Base-by-base conservation (phyloP, 768 basidiomycete species). In the Serendipita sp. region DNA sequence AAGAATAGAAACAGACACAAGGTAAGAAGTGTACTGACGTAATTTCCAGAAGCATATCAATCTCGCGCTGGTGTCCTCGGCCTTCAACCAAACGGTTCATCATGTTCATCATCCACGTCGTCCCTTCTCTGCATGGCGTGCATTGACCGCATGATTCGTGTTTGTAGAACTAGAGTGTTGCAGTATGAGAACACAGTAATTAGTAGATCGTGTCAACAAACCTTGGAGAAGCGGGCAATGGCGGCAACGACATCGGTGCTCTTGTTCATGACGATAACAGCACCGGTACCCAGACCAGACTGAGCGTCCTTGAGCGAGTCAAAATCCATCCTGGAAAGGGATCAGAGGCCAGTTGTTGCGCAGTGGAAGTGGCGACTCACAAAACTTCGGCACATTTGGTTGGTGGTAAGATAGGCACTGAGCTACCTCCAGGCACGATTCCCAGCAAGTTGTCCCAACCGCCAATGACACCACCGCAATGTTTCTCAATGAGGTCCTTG, bases 61-160 rank as follows among this genome's bases (percentile, higher is more conserved):
- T 97, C 76, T 99, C 95, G 64, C 95, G 85, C 66, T 80, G 79
- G 69, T 94, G 90, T 0, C 86, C 90, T 11, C 94, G 82, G 2
- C 95, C 95, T 70, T 90, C 88, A 17, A 88, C 90, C 78, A 99
- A 83, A 51, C 95, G 85, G 72, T 91, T 82, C 95, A 99, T 99
- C 92, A 98, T 97, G 75, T 97, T 95, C 83, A 88, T 90, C 89
- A 99, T 91, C 95, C 95, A 98, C 0, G 92, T 96, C 1, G 95
- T 98, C 41, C 93, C 92, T 70, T 93, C 89, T 66, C 90, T 77
- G 72, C 92, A 95, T 2, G 93, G 92, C 11, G 92, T 94, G 69
- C 94, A 97, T 71, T 98, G 95, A 14, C 95, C 94, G 68, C 94
- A 98, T 0, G 92, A 95, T 71, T 98, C 95, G 75, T 97, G 95